Percentiles rank a stretch among this genome's conserved stretches.
phyloP scores from a whole-genome alignment of 2,329 filamentous ascomycete genomes.

The Clathrospora elynae region DNA sequence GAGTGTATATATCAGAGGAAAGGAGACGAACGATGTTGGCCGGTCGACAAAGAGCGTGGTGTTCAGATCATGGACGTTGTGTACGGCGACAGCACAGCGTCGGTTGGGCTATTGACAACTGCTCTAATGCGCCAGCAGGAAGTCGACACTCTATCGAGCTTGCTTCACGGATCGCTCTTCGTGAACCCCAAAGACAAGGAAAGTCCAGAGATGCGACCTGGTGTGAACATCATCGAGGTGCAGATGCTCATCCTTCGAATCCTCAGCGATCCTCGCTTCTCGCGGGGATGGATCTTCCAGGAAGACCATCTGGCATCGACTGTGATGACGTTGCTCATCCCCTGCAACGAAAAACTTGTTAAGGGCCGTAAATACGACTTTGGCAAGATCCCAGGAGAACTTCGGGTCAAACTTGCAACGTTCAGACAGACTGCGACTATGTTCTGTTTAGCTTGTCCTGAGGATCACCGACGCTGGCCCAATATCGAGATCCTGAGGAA shows the following conservation, averaged over 20 bases:
- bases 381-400: slow-evolving; percentile 17
- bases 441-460: slow-evolving; percentile 20
- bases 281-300: slow-evolving; percentile 32
- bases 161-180: slow-evolving; percentile 13
- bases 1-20: slow-evolving; percentile 28
- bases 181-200: slow-evolving; percentile 1
- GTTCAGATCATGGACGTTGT: slow-evolving; percentile 30
- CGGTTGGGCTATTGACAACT: slow-evolving; percentile 22
- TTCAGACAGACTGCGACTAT: slow-evolving; percentile 23
- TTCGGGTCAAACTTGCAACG: slow-evolving; percentile 13
- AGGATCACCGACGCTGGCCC: slow-evolving; percentile 7
- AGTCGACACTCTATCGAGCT: slow-evolving; percentile 11
- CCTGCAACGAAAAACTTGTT: not conserved
- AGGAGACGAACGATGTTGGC: slow-evolving; percentile 7
- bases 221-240: slow-evolving; percentile 2
- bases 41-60: slow-evolving; percentile 12
- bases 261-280: slow-evolving; percentile 25
- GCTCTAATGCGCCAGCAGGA: slow-evolving; percentile 14
- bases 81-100: slow-evolving; percentile 15
- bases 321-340: slow-evolving; percentile 24
- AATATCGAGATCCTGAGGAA: slow-evolving; percentile 19
- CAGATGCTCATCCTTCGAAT: slow-evolving; percentile 20
- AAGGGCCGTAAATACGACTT: slow-evolving; percentile 2
- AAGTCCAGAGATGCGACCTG: not conserved
- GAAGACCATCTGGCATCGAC: slow-evolving; percentile 26